Evolutionary conservation across 345 rosid genomes (phyloP), one percentile per base, ranked within the genome.

Genomic region (Alliaria petiolata): DNA sequence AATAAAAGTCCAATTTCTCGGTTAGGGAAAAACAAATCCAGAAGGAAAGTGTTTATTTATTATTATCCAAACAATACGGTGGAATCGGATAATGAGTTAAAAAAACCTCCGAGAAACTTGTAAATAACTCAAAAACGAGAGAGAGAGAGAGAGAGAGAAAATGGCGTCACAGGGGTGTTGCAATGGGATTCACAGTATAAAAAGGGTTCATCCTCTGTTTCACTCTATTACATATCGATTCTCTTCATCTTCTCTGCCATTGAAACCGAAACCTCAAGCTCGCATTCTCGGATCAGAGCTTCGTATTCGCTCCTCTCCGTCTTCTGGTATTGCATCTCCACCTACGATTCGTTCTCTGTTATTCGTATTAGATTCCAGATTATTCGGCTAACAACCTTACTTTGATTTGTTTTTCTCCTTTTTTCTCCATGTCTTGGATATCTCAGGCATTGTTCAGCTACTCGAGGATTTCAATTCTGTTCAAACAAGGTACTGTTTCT

Each of bases 401-500:
- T 17, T 47, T 57, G 3, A 0, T 65, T 39, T 20, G n/a, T n/a
- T n/a, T n/a, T n/a, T n/a, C n/a, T n/a, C n/a, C 20, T 1, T 20
- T 33, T 31, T 36, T 57, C 20, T 81, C 72, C 89, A 71, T 81
- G 59, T 74, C 71, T 70, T 64, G 76, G 90, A 71, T 76, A 47
- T 78, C 43, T 72, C 82, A 85, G 86, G 66, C 61, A 51, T 65
- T 82, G 66, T 58, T 50, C 82, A 5, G 30, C 65, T 61, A 61
- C 72, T 58, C 74, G 31, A 64, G 45, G 74, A 17, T 65, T 81
- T 6, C 77, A 75, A 0, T 14, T 67, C 5, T 76, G 69, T 19
- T 82, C 85, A 39, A 79, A 79, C 35, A 81, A 85, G 89, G 97
- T 84, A 74, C 42, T 30, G 20, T 39, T 40, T 55, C 49, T 15